Base-by-base conservation (phyloP, 2,329 filamentous ascomycete genomes). In the Rachicladosporium sp. region DNA sequence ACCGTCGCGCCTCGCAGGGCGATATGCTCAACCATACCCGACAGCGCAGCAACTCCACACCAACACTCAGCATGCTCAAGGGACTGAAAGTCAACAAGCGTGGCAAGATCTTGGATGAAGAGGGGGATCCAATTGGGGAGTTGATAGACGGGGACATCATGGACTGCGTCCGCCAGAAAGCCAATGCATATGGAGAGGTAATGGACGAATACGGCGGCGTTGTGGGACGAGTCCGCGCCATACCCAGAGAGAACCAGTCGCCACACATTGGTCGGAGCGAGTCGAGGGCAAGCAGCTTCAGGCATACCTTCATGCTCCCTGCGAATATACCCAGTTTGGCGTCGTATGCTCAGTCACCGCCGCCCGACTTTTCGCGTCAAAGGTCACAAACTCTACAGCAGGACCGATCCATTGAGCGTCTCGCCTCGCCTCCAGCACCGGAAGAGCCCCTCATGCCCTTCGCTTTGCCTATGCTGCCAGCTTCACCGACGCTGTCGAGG, bases 31-130 rank as follows among this genome's bases (percentile, higher is more conserved):
- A 43, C 33, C 5, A 15, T 60, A 7, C 31, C 6, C 31, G 31
- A 11, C 31, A 33, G 7, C 23, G 23, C 7, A 27, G 23, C 23
- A 27, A 29, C 4, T 8, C 12, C 7, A 11, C 11, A 4, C 62
- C 63, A 36, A 59, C 62, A 32, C 54, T 67, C 4, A 60, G 59
- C 9, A 64, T 65, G 44, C 43, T 70, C 32, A 60, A 72, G 50
- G 66, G 69, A 36, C 60, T 68, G 36, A 72, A 71, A 53, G 67
- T 73, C 51, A 73, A 72, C 56, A 72, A 70, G 59, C 70, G 69
- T 50, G 66, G 66, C 50, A 64, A 64, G 48, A 60, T 69, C 21
- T 58, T 69, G 30, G 61, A 69, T 41, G 61, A 63, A 38, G 66
- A 69, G 30, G 66, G 66, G 13, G 65, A 68, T 38, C 56, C 61